These are phyloP conservation scores for Punctularia strigosozonata DNA, from an alignment of 768 basidiomycete species.

Conservation along the genomic window DNA sequence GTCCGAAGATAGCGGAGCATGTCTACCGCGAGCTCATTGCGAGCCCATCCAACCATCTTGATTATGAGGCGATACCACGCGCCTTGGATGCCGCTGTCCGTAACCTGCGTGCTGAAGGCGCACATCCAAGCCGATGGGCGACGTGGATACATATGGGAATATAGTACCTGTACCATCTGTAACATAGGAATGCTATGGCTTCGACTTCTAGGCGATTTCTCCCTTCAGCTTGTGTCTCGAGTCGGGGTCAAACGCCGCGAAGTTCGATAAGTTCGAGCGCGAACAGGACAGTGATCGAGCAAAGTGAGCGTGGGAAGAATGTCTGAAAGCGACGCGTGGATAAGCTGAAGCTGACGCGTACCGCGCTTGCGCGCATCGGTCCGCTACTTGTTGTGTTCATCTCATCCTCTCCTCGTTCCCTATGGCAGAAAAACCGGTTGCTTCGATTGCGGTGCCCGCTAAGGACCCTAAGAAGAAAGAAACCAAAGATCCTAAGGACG, in stretches of 20 bases:
- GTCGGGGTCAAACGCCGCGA: no score
- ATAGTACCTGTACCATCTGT: no score
- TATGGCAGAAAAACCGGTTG: constrained; percentile 51
- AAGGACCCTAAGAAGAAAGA: constrained; percentile 68
- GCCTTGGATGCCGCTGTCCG: background rate
- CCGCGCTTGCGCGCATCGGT: constrained; percentile 9
- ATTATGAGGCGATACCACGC: background rate
- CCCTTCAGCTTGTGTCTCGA: no score
- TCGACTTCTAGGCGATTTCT: no score
- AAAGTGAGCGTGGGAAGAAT: no score
- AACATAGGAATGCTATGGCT: no score
- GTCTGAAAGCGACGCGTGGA: no score
- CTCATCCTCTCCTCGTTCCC: constrained; percentile 4
- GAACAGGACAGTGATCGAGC: no score
- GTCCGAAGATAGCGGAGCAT: background rate
- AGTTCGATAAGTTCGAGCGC: no score
- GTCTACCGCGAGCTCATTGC: background rate
- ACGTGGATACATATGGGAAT: background rate
- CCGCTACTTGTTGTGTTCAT: constrained; percentile 2
- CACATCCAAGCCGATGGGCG: background rate
- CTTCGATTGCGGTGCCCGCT: constrained; percentile 51
- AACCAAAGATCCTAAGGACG: constrained; percentile 36
- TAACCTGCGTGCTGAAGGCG: background rate
- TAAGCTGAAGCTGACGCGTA: constrained; percentile 1
- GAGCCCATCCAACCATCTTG: background rate